Percentiles rank a stretch among this genome's conserved stretches.
phyloP scores from a whole-genome alignment of 306 rosid species.

The Quercus dentata region DNA sequence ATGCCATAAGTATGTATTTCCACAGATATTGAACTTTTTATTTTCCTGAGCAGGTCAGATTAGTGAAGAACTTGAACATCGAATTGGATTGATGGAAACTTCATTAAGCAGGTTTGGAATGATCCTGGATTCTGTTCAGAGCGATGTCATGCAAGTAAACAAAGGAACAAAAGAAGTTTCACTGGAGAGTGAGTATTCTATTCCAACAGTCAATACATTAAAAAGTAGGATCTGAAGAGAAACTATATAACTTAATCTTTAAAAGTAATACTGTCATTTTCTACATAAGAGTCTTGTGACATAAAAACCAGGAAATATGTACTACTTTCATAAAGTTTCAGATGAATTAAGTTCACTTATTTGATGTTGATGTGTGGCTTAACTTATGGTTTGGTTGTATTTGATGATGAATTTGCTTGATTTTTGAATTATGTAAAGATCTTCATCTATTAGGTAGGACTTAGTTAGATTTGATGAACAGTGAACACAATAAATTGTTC shows the following conservation, averaged over 20 bases:
- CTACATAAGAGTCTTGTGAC: neutral
- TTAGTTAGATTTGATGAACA: neutral
- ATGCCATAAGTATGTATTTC: neutral
- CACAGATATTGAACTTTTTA: slow-evolving; percentile 12
- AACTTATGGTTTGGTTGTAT: neutral
- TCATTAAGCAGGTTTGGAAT: slow-evolving; percentile 76
- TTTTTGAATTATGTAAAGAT: neutral
- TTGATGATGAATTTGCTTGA: neutral
- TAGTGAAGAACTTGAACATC: slow-evolving; percentile 81
- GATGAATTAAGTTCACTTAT: neutral
- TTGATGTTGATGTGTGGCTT: neutral
- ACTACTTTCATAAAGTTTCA: neutral
- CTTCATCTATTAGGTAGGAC: neutral
- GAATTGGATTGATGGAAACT: slow-evolving; percentile 82
- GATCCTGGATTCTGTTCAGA: slow-evolving; percentile 91
- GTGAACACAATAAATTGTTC: neutral
- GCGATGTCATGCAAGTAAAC: slow-evolving; percentile 78
- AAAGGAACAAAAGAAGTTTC: slow-evolving; percentile 77
- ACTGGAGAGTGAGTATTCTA: slow-evolving; percentile 67
- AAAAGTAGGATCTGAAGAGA: slow-evolving; percentile 23
- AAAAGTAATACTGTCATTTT: neutral
- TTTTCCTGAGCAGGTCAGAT: slow-evolving; percentile 58
- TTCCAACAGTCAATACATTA: slow-evolving; percentile 14
- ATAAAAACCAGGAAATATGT: neutral
- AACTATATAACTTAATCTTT: neutral